Evolutionary conservation across 768 basidiomycete genomes (phyloP).

Genomic region (Multifurca ochricompacta): DNA sequence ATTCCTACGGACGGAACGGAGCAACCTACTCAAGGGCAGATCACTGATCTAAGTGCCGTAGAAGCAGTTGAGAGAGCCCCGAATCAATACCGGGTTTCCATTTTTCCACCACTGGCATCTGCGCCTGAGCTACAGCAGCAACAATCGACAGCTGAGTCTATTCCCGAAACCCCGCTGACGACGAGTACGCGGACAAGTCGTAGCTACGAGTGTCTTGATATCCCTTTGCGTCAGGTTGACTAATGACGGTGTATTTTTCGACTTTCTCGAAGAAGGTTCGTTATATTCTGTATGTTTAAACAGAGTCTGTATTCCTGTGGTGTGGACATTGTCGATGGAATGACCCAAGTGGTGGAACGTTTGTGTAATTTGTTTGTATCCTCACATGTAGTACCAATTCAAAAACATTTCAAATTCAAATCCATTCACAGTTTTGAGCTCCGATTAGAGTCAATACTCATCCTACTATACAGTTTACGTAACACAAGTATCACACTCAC

Average conservation of each 20-base stretch:
- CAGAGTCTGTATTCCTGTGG: not conserved
- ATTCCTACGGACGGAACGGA: not conserved
- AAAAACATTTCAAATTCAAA: too few species aligned
- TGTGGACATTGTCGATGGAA: not conserved
- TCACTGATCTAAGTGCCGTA: not conserved
- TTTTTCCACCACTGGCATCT: not conserved
- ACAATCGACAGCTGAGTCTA: not conserved
- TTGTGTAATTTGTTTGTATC: too few species aligned
- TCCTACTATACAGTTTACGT: slow-evolving; percentile 19
- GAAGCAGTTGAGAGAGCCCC: not conserved
- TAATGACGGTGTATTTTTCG: not conserved
- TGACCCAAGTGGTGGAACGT: too few species aligned
- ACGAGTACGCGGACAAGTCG: not conserved
- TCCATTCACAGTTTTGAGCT: not conserved
- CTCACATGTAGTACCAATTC: too few species aligned
- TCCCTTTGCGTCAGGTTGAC: not conserved
- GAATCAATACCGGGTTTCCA: not conserved
- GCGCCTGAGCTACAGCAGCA: not conserved
- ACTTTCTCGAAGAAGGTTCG: not conserved
- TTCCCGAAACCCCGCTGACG: slow-evolving; percentile 11
- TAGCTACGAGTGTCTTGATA: not conserved
- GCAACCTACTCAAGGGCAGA: not conserved
- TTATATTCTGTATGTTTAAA: not conserved
- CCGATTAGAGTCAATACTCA: slow-evolving; percentile 7
- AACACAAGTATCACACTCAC: not conserved